Conservation (phyloP, 1,139 yeast species). For the Taiozyma sp. region DNA sequence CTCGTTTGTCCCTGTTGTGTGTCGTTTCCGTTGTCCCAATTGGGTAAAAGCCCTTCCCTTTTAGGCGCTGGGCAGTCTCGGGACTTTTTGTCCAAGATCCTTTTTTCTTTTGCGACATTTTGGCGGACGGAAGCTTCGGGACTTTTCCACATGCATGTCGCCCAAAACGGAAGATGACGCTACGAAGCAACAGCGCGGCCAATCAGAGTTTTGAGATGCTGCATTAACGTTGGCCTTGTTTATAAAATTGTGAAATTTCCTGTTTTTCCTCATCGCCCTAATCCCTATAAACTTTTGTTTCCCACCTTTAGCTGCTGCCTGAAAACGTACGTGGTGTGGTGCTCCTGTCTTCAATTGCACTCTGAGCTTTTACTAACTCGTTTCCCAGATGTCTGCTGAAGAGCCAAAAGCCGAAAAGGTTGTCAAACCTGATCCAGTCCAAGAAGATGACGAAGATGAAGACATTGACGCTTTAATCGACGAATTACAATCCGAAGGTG, state of each 20-base stretch:
- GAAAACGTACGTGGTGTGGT: background rate
- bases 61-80: background rate
- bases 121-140: background rate
- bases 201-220: background rate
- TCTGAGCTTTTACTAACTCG: constrained; percentile 2
- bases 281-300: background rate
- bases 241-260: background rate
- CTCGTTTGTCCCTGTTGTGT: background rate
- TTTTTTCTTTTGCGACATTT: background rate
- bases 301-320: background rate
- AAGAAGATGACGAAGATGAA: constrained; percentile 59
- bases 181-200: background rate
- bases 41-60: background rate
- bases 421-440: constrained; percentile 26
- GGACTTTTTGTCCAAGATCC: background rate
- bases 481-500: constrained; percentile 83
- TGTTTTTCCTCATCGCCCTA: background rate
- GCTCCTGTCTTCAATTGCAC: background rate
- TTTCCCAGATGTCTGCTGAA: constrained; percentile 19
- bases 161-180: background rate
- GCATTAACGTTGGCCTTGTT: background rate
- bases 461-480: constrained; percentile 86
- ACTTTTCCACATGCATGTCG: background rate
- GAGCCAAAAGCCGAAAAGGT: constrained; percentile 38
- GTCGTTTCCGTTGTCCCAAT: background rate